Percentiles rank a stretch among this genome's conserved stretches.
phyloP scores from a whole-genome alignment of 139 green algal genomes.

The Spirogloea muscicola region DNA sequence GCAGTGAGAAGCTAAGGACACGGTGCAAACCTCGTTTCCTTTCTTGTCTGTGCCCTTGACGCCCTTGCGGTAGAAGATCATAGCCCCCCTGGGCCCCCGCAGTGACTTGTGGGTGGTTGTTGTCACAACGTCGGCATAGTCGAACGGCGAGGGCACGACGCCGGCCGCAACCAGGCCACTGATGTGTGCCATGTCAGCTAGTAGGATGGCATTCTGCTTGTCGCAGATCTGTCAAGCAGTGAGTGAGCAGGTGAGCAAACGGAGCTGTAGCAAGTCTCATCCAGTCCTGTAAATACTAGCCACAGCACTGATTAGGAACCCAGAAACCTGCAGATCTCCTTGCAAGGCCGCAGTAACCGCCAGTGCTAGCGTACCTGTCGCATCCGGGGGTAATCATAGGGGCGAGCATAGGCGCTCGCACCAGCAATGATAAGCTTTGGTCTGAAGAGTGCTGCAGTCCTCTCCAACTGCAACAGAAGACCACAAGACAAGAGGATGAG shows the following conservation, averaged over 20 bases:
- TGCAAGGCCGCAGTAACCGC: too few relatives aligned
- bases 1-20: too few relatives aligned
- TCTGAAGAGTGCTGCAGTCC: conserved; percentile 43
- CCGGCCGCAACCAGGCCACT: conserved; percentile 76
- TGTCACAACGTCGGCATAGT: conserved; percentile 91
- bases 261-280: too few relatives aligned
- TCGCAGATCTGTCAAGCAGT: conserved; percentile 53
- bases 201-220: conserved; percentile 62
- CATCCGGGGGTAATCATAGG: conserved; percentile 95
- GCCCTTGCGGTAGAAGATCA: conserved; percentile 98
- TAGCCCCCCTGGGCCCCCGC: conserved; percentile 76
- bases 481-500: too few relatives aligned
- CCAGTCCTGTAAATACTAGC: too few relatives aligned
- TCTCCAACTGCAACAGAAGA: conserved; percentile 46
- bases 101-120: conserved; percentile 98
- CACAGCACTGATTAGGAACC: too few relatives aligned
- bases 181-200: conserved; percentile 99
- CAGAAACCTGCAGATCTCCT: too few relatives aligned
- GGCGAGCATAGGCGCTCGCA: conserved; percentile 86
- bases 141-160: conserved; percentile 84
- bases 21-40: conserved; percentile 59
- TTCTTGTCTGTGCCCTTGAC: conserved; percentile 76
- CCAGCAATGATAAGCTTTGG: conserved; percentile 87
- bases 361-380: too few relatives aligned
- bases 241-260: too few relatives aligned